Conservation (phyloP, 106 monocot species). For the Posidonia australis region DNA sequence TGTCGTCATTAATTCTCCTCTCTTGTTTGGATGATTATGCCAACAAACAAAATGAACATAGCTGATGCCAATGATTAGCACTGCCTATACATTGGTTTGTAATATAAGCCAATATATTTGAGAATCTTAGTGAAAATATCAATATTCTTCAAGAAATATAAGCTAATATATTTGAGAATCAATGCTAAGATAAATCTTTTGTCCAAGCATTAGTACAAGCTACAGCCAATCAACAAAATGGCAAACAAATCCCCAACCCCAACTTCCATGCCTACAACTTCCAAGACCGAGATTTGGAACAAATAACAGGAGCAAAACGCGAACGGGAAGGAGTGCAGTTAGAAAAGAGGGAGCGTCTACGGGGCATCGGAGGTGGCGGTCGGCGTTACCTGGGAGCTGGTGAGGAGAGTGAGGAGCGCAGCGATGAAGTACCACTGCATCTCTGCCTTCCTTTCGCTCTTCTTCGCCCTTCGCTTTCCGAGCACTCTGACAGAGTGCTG, state of each 20-base stretch:
- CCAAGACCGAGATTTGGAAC: too few relatives aligned
- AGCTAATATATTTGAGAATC: background rate
- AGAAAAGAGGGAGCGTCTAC: background rate
- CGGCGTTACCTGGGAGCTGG: constrained; percentile 77
- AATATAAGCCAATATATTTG: too few relatives aligned
- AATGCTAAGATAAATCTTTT: too few relatives aligned
- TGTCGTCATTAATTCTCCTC: background rate
- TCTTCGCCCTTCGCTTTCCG: background rate
- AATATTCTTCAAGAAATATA: too few relatives aligned
- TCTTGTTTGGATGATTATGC: background rate
- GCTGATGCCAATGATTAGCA: background rate
- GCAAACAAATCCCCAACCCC: background rate
- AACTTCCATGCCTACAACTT: too few relatives aligned
- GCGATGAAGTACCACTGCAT: constrained; percentile 82
- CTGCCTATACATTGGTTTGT: too few relatives aligned
- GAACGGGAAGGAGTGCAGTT: background rate
- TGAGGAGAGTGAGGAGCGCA: constrained; percentile 72
- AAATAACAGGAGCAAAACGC: too few relatives aligned
- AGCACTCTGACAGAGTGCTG: too few relatives aligned
- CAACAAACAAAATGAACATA: background rate
- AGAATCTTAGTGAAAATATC: background rate
- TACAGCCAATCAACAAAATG: background rate
- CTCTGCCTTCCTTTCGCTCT: background rate
- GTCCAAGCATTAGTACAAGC: too few relatives aligned
- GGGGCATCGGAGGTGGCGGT: background rate